Evolutionary conservation across 768 basidiomycete species (phyloP), one percentile per base, ranked within the genome.

Genomic region (Suillus bovinus): DNA sequence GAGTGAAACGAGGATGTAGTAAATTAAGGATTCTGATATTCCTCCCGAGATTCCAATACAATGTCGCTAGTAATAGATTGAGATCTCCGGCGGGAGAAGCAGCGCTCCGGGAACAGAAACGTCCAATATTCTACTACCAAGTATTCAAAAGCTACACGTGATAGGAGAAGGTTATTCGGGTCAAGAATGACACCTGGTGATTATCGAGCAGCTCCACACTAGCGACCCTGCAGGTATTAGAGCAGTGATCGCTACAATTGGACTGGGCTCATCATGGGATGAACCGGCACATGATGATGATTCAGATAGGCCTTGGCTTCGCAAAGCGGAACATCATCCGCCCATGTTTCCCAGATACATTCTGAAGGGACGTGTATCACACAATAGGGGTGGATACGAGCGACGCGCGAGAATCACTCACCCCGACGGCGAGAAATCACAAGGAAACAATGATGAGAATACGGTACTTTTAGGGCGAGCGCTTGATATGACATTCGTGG

Each of bases 51-150:
- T 56, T 57, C n/a, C n/a, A 17, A 59, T 38, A 55, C 61, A 63
- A 58, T 60, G 42, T 58, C 41, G 47, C 61, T 64, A 65, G 39
- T 62, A 65, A 63, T 63, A 65, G 64, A 52, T 34, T 13, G 50
- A 52, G 31, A 58, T 46, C 42, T 16, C 54, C 49, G 47, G 61
- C 49, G 47, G 61, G 41, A 69, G 66, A 69, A 64, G 65, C 64
- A 74, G 62, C 68, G 38, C 59, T 44, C 36, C 39, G 24, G 58
- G 2, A 52, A 62, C 59, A 68, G 66, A 64, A 57, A 44, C 38
- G 8, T 36, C n/a, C 55, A 29, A 39, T n/a, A n/a, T n/a, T n/a
- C n/a, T n/a, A n/a, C n/a, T n/a, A n/a, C n/a, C n/a, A n/a, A n/a
- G n/a, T n/a, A n/a, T n/a, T n/a, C n/a, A n/a, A n/a, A n/a, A n/a